These are phyloP conservation scores for Periconia macrospinosa DNA, from an alignment of 2,329 filamentous ascomycete genomes.

Conservation along the genomic window DNA sequence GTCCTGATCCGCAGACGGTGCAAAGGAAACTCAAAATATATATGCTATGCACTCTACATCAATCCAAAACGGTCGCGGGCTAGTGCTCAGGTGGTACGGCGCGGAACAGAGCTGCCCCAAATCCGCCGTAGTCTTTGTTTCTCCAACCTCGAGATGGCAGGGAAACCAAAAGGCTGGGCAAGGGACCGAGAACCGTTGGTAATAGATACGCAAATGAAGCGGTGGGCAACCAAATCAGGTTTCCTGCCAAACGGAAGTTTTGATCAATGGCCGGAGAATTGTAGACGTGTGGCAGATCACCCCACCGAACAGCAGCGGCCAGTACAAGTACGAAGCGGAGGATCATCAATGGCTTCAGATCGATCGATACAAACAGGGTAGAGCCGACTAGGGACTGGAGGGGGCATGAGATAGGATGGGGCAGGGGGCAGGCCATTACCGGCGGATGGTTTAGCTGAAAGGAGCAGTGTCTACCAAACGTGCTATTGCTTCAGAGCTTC, in stretches of 20 bases:
- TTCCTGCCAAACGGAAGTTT: background rate
- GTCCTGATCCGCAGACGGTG: slow-evolving; percentile 4
- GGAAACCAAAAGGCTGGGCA: background rate
- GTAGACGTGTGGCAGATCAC: slow-evolving; percentile 16
- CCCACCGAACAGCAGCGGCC: slow-evolving; percentile 25
- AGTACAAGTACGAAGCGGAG: slow-evolving; percentile 38
- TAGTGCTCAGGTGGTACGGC: slow-evolving; percentile 33
- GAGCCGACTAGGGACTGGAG: background rate
- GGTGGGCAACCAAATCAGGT: slow-evolving; percentile 8
- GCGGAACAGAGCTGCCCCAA: slow-evolving; percentile 22
- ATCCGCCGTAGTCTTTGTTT: slow-evolving; percentile 35
- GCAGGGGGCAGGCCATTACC: slow-evolving; percentile 23
- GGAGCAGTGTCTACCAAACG: slow-evolving; percentile 40
- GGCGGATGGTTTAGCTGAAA: slow-evolving; percentile 46
- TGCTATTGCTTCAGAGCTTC: slow-evolving; percentile 36
- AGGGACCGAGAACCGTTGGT: background rate
- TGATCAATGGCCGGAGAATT: slow-evolving; percentile 15
- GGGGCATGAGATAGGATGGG: slow-evolving; percentile 33
- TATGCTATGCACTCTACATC: slow-evolving; percentile 42
- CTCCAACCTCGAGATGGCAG: slow-evolving; percentile 20
- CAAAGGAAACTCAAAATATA: slow-evolving; percentile 33
- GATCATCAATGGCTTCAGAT: slow-evolving; percentile 32
- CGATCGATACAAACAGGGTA: slow-evolving; percentile 13
- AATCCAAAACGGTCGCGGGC: slow-evolving; percentile 28
- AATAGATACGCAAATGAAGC: slow-evolving; percentile 5